These are phyloP conservation scores for Daldinia eschscholtzii DNA, from an alignment of 2,329 filamentous ascomycete genomes.

Conservation along the genomic window DNA sequence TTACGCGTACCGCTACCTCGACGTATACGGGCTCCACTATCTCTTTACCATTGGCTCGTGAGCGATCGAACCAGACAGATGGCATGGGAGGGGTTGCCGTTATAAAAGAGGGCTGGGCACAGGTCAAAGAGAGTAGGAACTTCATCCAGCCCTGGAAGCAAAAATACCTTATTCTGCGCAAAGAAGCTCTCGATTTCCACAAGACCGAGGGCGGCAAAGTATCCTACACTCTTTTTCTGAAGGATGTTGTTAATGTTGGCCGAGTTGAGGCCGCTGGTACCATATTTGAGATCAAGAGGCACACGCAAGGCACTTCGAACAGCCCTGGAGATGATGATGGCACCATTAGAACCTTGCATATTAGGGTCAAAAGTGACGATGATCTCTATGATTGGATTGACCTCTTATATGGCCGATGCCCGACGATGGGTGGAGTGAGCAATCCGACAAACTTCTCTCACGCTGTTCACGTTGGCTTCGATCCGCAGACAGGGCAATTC, in stretches of 20 bases:
- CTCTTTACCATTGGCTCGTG: conserved; percentile 75
- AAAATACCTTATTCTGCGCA: conserved; percentile 90
- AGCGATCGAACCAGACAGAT: conserved; percentile 69
- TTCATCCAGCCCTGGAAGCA: conserved; percentile 90
- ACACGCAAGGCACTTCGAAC: conserved; percentile 74
- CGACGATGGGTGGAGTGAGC: conserved; percentile 97
- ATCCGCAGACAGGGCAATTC: conserved; percentile 94
- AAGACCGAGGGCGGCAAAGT: conserved; percentile 91
- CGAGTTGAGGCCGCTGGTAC: conserved; percentile 91
- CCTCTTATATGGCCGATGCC: conserved; percentile 95
- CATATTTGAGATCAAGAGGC: conserved; percentile 92
- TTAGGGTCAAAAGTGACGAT: conserved; percentile 94
- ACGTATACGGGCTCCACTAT: conserved; percentile 80
- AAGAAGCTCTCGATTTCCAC: conserved; percentile 93
- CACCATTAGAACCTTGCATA: conserved; percentile 84
- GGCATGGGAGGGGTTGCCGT: conserved; percentile 77
- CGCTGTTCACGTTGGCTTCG: conserved; percentile 96
- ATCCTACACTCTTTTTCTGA: conserved; percentile 85
- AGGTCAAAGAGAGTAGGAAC: conserved; percentile 91
- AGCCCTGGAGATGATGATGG: conserved; percentile 85
- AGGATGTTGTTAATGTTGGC: conserved; percentile 89
- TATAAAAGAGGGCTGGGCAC: conserved; percentile 85
- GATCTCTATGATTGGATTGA: conserved; percentile 99
- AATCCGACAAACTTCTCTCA: conserved; percentile 99
- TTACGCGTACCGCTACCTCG: conserved; percentile 73